A percentile compares a stretch with the other conserved stretches of the same genome.
phyloP scores from a whole-genome alignment of 1,284 basidiomycete genomes.

The Irpex rosettiformis region DNA sequence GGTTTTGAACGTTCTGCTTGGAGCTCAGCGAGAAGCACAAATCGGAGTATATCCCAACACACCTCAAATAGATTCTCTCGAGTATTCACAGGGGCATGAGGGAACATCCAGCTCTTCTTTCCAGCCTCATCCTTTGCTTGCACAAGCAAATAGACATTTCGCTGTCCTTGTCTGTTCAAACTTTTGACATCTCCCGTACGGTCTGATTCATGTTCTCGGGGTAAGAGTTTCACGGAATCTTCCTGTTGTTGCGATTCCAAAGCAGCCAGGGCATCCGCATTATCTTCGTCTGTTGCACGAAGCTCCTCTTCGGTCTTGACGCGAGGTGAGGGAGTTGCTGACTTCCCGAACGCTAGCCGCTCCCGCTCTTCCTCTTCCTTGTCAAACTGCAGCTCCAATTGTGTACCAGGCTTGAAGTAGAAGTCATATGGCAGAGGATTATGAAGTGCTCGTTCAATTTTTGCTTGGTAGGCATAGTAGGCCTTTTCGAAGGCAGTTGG shows the following conservation, averaged over 20 bases:
- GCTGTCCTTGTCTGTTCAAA: slow-evolving; percentile 77
- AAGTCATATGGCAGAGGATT: slow-evolving; percentile 90
- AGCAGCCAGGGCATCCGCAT: slow-evolving; percentile 47
- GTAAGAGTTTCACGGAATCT: slow-evolving; percentile 57
- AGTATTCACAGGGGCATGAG: slow-evolving; percentile 60
- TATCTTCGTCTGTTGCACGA: slow-evolving; percentile 29
- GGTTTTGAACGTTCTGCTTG: not conserved
- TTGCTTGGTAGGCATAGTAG: slow-evolving; percentile 84
- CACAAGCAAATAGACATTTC: slow-evolving; percentile 85
- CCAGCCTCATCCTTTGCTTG: slow-evolving; percentile 45
- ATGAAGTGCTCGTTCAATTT: slow-evolving; percentile 80
- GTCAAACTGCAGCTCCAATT: slow-evolving; percentile 81
- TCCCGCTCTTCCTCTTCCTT: slow-evolving; percentile 72
- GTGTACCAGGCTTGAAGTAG: slow-evolving; percentile 93
- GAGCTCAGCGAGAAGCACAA: not conserved
- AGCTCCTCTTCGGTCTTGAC: slow-evolving; percentile 14
- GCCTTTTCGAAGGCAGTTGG: slow-evolving; percentile 79
- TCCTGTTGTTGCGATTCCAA: slow-evolving; percentile 41
- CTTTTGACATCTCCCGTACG: slow-evolving; percentile 60
- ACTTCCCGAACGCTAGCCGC: slow-evolving; percentile 60
- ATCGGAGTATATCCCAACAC: slow-evolving; percentile 20
- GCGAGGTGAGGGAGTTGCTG: slow-evolving; percentile 4
- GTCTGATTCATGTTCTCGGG: slow-evolving; percentile 65
- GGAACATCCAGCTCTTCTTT: slow-evolving; percentile 78
- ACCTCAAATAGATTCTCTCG: slow-evolving; percentile 73